A percentile compares a stretch with the other conserved stretches of the same genome.
These are phyloP conservation scores for Powellomyces hirtus DNA, from an alignment of 192 early-diverging fungal genomes.

Conservation along the genomic window DNA sequence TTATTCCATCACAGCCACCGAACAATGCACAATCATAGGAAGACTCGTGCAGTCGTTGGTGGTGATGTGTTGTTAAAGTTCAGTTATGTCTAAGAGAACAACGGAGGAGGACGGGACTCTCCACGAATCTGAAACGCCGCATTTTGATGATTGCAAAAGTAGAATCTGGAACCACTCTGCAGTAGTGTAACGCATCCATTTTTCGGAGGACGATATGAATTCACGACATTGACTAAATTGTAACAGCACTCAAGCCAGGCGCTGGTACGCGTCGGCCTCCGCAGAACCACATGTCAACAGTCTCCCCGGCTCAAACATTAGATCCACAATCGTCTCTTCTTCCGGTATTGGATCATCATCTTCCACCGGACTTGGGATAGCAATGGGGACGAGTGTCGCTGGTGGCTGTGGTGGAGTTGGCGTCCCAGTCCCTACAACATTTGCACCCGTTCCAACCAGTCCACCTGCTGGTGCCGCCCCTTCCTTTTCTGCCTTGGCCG, in stretches of 20 bases:
- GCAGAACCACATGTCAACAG: slow-evolving; percentile 34
- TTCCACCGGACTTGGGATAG: slow-evolving; percentile 3
- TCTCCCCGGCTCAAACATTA: slow-evolving; percentile 53
- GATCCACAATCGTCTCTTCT: slow-evolving; percentile 48
- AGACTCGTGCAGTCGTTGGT: too few species aligned
- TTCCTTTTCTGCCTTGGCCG: not conserved
- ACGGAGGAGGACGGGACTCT: too few species aligned
- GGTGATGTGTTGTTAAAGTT: too few species aligned
- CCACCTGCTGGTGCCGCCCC: slow-evolving; percentile 19
- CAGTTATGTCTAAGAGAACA: too few species aligned
- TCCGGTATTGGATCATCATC: slow-evolving; percentile 21
- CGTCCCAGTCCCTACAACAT: not conserved
- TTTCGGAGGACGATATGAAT: too few species aligned
- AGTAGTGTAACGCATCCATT: too few species aligned
- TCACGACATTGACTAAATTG: too few species aligned
- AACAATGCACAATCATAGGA: too few species aligned
- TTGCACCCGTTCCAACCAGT: slow-evolving; percentile 10
- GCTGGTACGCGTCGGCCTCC: slow-evolving; percentile 34
- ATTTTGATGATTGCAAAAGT: too few species aligned
- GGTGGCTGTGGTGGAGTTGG: not conserved
- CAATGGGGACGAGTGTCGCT: slow-evolving; percentile 14
- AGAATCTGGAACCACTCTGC: too few species aligned
- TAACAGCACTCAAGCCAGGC: slow-evolving; percentile 8
- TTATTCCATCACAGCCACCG: too few species aligned
- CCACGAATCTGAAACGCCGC: too few species aligned